A percentile compares a stretch with the other conserved stretches of the same genome.
Conservation (phyloP, 805 yeast species). For the Candida sanyiensis region DNA sequence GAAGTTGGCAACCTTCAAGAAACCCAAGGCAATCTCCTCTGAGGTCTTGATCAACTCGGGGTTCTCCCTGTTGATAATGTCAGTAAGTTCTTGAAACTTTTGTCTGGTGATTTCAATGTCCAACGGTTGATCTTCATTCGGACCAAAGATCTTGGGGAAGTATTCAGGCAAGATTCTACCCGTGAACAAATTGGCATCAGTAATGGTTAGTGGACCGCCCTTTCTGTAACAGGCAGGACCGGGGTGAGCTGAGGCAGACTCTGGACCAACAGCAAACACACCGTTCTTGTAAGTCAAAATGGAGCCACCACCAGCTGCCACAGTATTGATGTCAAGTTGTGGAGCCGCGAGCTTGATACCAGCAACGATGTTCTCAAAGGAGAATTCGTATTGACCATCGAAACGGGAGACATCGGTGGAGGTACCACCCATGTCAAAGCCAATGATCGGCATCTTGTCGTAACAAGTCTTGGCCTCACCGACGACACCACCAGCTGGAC, state of each 20-base stretch:
- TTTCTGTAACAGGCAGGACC: conserved; percentile 46
- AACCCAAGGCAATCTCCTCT: conserved; percentile 41
- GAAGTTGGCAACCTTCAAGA: conserved; percentile 40
- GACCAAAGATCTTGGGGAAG: conserved; percentile 44
- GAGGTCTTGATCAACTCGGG: conserved; percentile 30
- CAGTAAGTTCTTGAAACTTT: conserved; percentile 35
- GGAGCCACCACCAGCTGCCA: conserved; percentile 36
- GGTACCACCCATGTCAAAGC: conserved; percentile 40
- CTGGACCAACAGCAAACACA: conserved; percentile 41
- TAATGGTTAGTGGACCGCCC: conserved; percentile 43
- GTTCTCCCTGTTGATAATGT: conserved; percentile 32
- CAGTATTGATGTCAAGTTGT: conserved; percentile 34
- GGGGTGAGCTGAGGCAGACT: conserved; percentile 42
- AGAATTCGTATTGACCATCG: conserved; percentile 27
- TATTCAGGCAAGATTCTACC: conserved; percentile 37
- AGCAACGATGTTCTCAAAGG: conserved; percentile 32
- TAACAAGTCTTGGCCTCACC: conserved; percentile 51
- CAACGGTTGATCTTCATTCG: conserved; percentile 35
- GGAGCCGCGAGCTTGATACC: conserved; percentile 37
- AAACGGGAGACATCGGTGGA: conserved; percentile 35
- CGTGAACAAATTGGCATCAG: conserved; percentile 40
- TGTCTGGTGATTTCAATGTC: conserved; percentile 30
- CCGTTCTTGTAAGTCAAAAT: conserved; percentile 31
- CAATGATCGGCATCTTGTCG: conserved; percentile 33
- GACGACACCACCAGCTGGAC: conserved; percentile 61